Conservation (phyloP, 208 protist genomes). For the Acanthamoeba royreba region DNA sequence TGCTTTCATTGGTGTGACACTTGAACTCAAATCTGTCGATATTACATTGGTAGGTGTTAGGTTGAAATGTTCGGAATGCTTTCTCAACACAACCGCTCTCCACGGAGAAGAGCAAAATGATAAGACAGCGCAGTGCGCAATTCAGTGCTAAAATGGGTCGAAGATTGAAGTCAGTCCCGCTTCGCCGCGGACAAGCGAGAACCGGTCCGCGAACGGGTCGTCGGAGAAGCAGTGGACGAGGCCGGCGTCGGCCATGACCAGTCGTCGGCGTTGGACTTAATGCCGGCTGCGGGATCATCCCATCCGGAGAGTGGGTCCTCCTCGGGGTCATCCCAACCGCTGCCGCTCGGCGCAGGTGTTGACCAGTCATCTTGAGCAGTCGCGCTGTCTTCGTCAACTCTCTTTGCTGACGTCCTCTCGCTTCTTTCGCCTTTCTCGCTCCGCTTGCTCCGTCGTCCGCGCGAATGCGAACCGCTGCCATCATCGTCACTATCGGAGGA, state of each 20-base stretch:
- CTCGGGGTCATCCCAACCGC: background rate
- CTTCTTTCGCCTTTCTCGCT: background rate
- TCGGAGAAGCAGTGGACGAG: too few relatives aligned
- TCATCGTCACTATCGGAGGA: constrained; percentile 12
- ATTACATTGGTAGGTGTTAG: background rate
- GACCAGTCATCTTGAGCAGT: background rate
- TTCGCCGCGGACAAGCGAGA: too few relatives aligned
- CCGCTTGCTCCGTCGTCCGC: background rate
- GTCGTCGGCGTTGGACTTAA: background rate
- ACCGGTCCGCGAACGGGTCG: too few relatives aligned
- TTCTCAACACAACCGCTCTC: background rate
- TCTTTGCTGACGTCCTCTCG: background rate
- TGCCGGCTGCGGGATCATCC: background rate
- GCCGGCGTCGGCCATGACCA: too few relatives aligned
- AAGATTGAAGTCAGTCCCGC: too few relatives aligned
- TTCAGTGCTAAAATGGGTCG: too few relatives aligned
- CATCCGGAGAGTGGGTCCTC: background rate
- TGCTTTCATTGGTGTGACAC: background rate
- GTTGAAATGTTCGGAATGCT: background rate
- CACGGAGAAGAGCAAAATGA: too few relatives aligned
- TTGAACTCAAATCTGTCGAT: background rate
- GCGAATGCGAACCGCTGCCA: too few relatives aligned
- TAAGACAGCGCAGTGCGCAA: too few relatives aligned
- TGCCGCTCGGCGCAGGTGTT: background rate
- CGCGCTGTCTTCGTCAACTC: background rate